Evolutionary conservation across 257 asterid species (phyloP).

Genomic region (Scutellaria galericulata): DNA sequence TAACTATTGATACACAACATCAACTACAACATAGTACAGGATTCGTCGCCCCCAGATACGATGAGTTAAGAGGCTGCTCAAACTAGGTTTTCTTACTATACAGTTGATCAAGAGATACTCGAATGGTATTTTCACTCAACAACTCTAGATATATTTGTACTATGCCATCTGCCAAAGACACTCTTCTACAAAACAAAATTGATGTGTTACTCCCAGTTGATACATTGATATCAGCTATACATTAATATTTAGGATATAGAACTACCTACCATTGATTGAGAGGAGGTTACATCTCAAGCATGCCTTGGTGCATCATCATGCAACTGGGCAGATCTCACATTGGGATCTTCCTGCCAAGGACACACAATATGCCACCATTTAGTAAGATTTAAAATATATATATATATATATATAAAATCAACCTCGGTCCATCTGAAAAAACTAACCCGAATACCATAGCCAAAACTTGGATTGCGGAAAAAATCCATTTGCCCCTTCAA

Average conservation of each 20-base stretch:
- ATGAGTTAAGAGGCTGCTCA: conserved; percentile 16
- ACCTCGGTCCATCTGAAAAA: conserved; percentile 22
- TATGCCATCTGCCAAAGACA: neutral
- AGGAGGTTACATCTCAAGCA: conserved; percentile 51
- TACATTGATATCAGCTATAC: neutral
- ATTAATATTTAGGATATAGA: conserved; percentile 4
- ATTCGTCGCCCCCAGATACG: conserved; percentile 24
- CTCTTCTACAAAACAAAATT: conserved; percentile 36
- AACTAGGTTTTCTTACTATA: conserved; percentile 34
- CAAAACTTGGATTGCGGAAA: conserved; percentile 72
- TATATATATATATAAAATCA: no score
- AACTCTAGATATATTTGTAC: conserved; percentile 29
- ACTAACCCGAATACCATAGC: conserved; percentile 90
- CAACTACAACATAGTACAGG: conserved; percentile 36
- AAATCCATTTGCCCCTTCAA: conserved; percentile 95
- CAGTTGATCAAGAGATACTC: conserved; percentile 21
- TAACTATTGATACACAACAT: conserved; percentile 37
- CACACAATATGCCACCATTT: conserved; percentile 10
- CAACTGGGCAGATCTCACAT: conserved; percentile 78
- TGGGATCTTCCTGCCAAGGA: conserved; percentile 76
- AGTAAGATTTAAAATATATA: no score
- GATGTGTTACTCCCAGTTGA: neutral
- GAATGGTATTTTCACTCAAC: conserved; percentile 27
- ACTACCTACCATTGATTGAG: conserved; percentile 29
- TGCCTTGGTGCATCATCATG: conserved; percentile 84